Percentiles rank a stretch among this genome's conserved stretches.
Evolutionary conservation across 768 basidiomycete species (phyloP).

Genomic region (Tephrocybe sp.): DNA sequence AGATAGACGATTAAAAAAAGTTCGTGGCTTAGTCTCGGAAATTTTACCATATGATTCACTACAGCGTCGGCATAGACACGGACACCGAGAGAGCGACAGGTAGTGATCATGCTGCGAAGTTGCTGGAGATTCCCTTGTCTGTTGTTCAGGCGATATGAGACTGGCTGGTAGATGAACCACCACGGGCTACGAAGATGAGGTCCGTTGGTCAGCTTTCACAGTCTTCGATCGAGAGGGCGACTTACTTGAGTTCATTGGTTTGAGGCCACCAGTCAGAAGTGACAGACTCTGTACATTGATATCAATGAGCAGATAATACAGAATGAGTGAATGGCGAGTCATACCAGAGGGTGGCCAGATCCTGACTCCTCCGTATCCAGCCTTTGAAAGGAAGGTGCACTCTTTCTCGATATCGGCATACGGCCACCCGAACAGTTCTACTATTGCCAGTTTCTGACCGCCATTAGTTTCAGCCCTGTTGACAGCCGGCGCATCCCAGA

Average conservation of each 20-base stretch:
- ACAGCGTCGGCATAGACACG: conserved; percentile 9
- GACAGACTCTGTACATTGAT: not conserved
- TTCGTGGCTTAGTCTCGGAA: not conserved
- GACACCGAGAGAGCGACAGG: conserved; percentile 3
- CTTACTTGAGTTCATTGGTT: conserved; percentile 8
- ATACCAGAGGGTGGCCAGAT: conserved; percentile 7
- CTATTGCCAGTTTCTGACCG: conserved; percentile 6
- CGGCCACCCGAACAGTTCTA: conserved; percentile 7
- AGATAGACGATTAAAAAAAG: not conserved
- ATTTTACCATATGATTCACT: conserved; percentile 7
- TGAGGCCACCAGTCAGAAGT: conserved; percentile 9
- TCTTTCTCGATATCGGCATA: conserved; percentile 8
- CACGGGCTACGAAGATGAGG: conserved; percentile 4
- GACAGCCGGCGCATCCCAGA: conserved; percentile 3
- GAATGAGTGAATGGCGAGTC: not conserved
- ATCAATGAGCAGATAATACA: not conserved
- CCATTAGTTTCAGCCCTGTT: conserved; percentile 5
- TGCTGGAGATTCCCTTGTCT: conserved; percentile 4
- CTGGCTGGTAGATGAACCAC: conserved; percentile 7
- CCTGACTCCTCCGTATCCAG: conserved; percentile 6
- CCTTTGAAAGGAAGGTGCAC: conserved; percentile 4
- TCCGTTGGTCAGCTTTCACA: not conserved
- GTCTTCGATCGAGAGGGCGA: not conserved
- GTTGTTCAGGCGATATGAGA: conserved; percentile 3
- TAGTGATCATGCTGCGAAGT: conserved; percentile 5